A percentile compares a stretch with the other conserved stretches of the same genome.
Evolutionary conservation across 1,139 yeast genomes (phyloP).

Genomic region (Debaryomycetaceae sp.): DNA sequence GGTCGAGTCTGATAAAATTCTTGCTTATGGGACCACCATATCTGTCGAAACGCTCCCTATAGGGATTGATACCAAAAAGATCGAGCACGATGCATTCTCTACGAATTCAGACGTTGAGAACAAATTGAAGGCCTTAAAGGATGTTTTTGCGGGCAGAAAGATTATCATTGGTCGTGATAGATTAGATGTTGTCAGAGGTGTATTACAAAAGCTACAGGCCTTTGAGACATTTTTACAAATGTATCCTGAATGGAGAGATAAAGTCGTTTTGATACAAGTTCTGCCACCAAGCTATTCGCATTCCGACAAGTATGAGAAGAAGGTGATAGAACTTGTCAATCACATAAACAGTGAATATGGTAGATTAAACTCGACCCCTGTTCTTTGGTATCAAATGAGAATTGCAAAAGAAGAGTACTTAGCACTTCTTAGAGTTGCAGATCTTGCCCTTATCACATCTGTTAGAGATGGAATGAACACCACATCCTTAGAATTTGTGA

Average conservation of each 20-base stretch:
- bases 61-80: slow-evolving; percentile 72
- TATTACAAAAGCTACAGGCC: slow-evolving; percentile 76
- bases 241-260: slow-evolving; percentile 89
- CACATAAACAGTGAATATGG: slow-evolving; percentile 85
- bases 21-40: slow-evolving; percentile 74
- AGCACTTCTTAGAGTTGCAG: slow-evolving; percentile 85
- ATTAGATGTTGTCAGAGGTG: slow-evolving; percentile 77
- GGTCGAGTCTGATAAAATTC: slow-evolving; percentile 53
- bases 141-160: slow-evolving; percentile 69
- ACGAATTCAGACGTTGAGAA: slow-evolving; percentile 24
- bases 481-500: slow-evolving; percentile 86
- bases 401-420: slow-evolving; percentile 85
- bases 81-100: slow-evolving; percentile 57
- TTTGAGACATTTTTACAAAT: slow-evolving; percentile 77
- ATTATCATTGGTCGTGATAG: slow-evolving; percentile 83
- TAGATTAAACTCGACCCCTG: slow-evolving; percentile 72
- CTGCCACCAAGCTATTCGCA: slow-evolving; percentile 72
- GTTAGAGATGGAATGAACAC: slow-evolving; percentile 97
- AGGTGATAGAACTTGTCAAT: slow-evolving; percentile 73
- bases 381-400: slow-evolving; percentile 88
- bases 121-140: slow-evolving; percentile 50
- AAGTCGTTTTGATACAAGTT: slow-evolving; percentile 88
- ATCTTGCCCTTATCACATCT: slow-evolving; percentile 82
- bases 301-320: slow-evolving; percentile 62
- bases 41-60: slow-evolving; percentile 76